Conservation (phyloP, 2,329 filamentous ascomycete genomes). For the Arthrobotrys sinensis region DNA sequence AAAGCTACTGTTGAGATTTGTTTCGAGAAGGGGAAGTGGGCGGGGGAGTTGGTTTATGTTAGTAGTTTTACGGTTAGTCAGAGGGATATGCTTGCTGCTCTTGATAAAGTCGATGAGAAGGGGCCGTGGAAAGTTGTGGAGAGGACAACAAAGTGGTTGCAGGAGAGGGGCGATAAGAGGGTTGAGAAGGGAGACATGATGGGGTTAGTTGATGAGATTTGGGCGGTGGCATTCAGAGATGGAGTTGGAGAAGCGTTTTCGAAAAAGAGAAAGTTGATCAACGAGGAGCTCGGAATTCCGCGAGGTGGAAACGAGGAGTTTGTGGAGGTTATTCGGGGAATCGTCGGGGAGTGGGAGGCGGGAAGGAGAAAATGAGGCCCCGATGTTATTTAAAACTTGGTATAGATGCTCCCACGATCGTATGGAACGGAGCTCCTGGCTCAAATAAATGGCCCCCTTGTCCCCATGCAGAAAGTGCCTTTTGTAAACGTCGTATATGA, state of each 20-base stretch:
- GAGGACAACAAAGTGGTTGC: constrained; percentile 9
- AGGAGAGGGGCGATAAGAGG: constrained; percentile 16
- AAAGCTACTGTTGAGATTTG: constrained; percentile 26
- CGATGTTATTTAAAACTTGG: not conserved
- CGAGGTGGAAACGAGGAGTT: not conserved
- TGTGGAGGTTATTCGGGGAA: constrained; percentile 6
- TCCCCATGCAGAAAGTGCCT: constrained; percentile 6
- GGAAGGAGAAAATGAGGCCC: constrained; percentile 22
- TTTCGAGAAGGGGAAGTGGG: constrained; percentile 22
- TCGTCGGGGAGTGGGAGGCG: constrained; percentile 24
- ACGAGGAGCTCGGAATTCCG: constrained; percentile 24
- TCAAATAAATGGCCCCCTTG: constrained; percentile 7
- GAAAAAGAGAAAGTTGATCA: constrained; percentile 15
- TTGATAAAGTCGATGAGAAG: constrained; percentile 25
- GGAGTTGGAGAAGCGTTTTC: constrained; percentile 29
- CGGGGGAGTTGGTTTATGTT: constrained; percentile 22
- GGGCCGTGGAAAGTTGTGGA: constrained; percentile 33
- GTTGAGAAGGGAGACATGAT: constrained; percentile 19
- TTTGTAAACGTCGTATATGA: constrained; percentile 16
- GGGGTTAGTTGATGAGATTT: constrained; percentile 39
- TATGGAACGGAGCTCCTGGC: not conserved
- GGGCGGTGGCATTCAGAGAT: constrained; percentile 23
- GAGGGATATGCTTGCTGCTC: constrained; percentile 18
- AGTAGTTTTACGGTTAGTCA: constrained; percentile 30
- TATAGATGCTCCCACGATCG: not conserved